A percentile compares a stretch with the other conserved stretches of the same genome.
These are phyloP conservation scores for Fusarium newnesense DNA, from an alignment of 2,329 filamentous ascomycete species.

Conservation along the genomic window DNA sequence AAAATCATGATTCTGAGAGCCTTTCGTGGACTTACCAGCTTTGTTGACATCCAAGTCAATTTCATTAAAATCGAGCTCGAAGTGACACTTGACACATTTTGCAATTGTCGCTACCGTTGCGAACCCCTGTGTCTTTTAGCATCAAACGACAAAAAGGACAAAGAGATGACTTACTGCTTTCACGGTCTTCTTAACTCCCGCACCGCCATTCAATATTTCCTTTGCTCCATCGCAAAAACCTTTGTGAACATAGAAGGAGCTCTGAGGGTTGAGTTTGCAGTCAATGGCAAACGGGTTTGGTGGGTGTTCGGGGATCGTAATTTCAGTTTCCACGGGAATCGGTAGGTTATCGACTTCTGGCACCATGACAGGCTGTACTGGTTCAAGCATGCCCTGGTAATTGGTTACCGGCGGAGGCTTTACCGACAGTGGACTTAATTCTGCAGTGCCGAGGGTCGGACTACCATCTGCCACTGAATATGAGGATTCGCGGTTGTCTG, in stretches of 20 bases:
- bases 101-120: slow-evolving; percentile 56
- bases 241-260: slow-evolving; percentile 63
- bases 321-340: slow-evolving; percentile 41
- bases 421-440: slow-evolving; percentile 34
- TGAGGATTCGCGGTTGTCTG: slow-evolving; percentile 35
- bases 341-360: slow-evolving; percentile 41
- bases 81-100: slow-evolving; percentile 64
- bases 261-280: slow-evolving; percentile 55
- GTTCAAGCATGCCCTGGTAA: slow-evolving; percentile 27
- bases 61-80: slow-evolving; percentile 63
- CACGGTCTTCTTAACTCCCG: slow-evolving; percentile 62
- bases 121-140: slow-evolving; percentile 50
- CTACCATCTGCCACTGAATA: slow-evolving; percentile 38
- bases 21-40: slow-evolving; percentile 51
- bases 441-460: slow-evolving; percentile 39
- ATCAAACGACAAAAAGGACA: background rate
- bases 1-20: background rate
- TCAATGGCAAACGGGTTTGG: slow-evolving; percentile 45
- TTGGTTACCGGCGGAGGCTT: slow-evolving; percentile 24
- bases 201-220: slow-evolving; percentile 58
- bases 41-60: slow-evolving; percentile 64
- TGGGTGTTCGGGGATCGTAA: slow-evolving; percentile 10
- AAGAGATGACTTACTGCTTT: slow-evolving; percentile 54
- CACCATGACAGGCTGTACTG: background rate
- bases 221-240: slow-evolving; percentile 67